Evolutionary conservation across 768 basidiomycete genomes (phyloP), one percentile per base, ranked within the genome.

Genomic region (Grammothele lineata): DNA sequence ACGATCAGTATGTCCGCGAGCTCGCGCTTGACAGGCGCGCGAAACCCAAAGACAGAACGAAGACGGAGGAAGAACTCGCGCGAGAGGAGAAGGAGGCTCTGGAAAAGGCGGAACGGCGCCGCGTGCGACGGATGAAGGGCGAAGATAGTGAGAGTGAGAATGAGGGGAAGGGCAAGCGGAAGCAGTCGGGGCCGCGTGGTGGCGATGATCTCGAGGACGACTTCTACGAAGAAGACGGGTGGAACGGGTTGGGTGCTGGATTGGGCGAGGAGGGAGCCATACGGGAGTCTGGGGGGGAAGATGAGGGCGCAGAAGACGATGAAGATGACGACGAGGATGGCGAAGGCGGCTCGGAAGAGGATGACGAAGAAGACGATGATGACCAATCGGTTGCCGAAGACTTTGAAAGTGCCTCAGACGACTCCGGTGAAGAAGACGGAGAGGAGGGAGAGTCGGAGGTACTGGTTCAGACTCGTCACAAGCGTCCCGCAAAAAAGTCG

Each of bases 141-240:
- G 81, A 69, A 26, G 68, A 80, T 35, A 78, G 73, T 46, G 84
- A 81, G 34, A 78, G 77, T 46, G 85, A 83, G 19, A 83, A 80
- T 15, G 83, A 78, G 32, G 71, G 62, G 32, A 58, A 58, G 25
- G 60, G 57, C 37, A 64, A 67, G 64, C 59, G 64, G 57, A 85
- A 84, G 63, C 71, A 81, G 48, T 73, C 74, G 56, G 62, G 76
- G 40, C 57, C 69, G n/a, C 66, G 72, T 40, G 91, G 81, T 33
- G 88, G 79, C 1, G 95, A 97, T 65, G 94, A 96, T 60, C 65
- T 95, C 36, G 92, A 90, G n/a, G 93, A 95, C 56, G 92, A 94
- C 60, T 92, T 87, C 51, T 63, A 58, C 19, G 59, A 62, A 18
- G 59, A 14, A 18, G 19, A 49, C 51, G 58, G 30, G 17, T 55